Base-by-base conservation (phyloP, 169 alveolate species). In the Plasmodium billcollinsi region DNA sequence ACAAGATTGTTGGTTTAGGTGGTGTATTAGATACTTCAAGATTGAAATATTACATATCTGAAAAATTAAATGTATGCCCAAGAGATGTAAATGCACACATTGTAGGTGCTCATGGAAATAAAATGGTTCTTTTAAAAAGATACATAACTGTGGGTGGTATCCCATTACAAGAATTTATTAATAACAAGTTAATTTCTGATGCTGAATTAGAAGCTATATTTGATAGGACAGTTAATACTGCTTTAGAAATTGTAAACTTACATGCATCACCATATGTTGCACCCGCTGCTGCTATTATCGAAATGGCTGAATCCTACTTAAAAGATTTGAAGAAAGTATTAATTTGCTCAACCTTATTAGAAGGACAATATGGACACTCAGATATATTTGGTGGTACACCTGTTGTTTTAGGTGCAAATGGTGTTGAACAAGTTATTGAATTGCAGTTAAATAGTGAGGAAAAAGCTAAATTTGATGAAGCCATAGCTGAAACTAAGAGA, bases 51-150 rank as follows among this genome's bases (percentile, higher is more conserved):
- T 90, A 94, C 72, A 85, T 96, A 29, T 89, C 97, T 61, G 89
- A 93, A 65, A 95, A 91, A 65, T 73, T 96, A 39, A 88, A 74
- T 18, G 97, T 95, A 14, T 92, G 95, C 94, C 97, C 96, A 24
- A 88, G 93, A 71, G 94, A 93, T 76, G 95, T 96, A 12, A 95
- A 95, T 66, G 98, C 97, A 14, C 92, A 74, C 47, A 95, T 95
- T 52, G 94, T 96, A 21, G 98, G 98, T 18, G 98, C 96, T 4
- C 98, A 96, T 88, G 98, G 98, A 12, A 95, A 94, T 80, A 91
- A 90, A 26, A 94, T 94, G 95, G 91, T 90, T 12, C 93, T 92
- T 2, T 73, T 94, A 21, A 70, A 78, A 26, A 88, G 95, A 61
- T 94, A 90, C 6, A 89, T 88, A 15, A 92, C 96, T 49, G 93